phyloP scores from a whole-genome alignment of 768 basidiomycete genomes.

The Sarcodon sp. region DNA sequence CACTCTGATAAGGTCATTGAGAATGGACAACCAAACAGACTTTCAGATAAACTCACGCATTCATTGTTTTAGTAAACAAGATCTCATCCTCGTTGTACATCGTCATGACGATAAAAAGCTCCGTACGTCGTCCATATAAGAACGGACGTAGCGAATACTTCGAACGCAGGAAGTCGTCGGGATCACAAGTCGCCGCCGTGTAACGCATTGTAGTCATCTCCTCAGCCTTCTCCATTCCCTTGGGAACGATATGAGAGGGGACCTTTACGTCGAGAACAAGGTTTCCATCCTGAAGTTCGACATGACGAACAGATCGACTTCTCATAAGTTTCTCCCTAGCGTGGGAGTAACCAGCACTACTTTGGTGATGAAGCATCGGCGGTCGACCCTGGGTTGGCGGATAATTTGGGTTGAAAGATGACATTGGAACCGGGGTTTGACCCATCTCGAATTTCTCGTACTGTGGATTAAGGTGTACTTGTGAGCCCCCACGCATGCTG shows the following conservation, averaged over 20 bases:
- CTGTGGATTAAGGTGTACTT: slow-evolving; percentile 51
- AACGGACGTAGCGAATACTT: slow-evolving; percentile 74
- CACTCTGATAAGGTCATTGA: slow-evolving; percentile 32
- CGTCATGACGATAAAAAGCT: slow-evolving; percentile 92
- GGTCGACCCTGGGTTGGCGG: slow-evolving; percentile 32
- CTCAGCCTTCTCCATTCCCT: slow-evolving; percentile 44
- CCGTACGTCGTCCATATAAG: slow-evolving; percentile 69
- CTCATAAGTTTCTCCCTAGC: slow-evolving; percentile 77
- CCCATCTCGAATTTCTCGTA: slow-evolving; percentile 51
- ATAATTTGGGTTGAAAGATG: slow-evolving; percentile 42
- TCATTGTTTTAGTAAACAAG: slow-evolving; percentile 72
- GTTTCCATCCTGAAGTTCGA: slow-evolving; percentile 74
- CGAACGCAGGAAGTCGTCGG: slow-evolving; percentile 72
- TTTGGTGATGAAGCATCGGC: slow-evolving; percentile 18
- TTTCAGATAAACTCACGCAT: slow-evolving; percentile 38
- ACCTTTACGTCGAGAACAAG: slow-evolving; percentile 76
- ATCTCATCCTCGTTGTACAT: slow-evolving; percentile 93
- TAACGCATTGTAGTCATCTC: slow-evolving; percentile 81
- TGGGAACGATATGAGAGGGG: slow-evolving; percentile 68
- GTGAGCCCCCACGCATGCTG: slow-evolving; percentile 47
- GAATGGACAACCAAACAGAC: slow-evolving; percentile 1
- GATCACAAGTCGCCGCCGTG: slow-evolving; percentile 83
- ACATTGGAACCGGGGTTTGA: slow-evolving; percentile 46
- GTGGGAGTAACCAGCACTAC: slow-evolving; percentile 46
- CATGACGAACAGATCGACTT: slow-evolving; percentile 64